A percentile compares a stretch with the other conserved stretches of the same genome.
These are phyloP conservation scores for Schizochytrium sp. DNA, from an alignment of 108 stramenopile genomes.

Conservation along the genomic window DNA sequence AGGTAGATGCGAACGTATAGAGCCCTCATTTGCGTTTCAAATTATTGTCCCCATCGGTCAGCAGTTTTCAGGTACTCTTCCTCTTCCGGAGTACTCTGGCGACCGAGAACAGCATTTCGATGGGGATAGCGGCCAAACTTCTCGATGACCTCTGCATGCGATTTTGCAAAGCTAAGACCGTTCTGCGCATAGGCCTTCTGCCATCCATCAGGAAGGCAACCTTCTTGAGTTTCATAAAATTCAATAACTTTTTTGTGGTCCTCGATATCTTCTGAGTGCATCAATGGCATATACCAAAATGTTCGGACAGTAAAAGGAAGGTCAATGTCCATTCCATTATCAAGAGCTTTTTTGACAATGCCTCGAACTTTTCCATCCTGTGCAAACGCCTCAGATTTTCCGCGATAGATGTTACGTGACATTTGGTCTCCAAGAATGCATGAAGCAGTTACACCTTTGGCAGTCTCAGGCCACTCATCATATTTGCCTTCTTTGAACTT, in stretches of 20 bases:
- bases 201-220: not conserved
- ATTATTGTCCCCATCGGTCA: constrained; percentile 8
- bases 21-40: not conserved
- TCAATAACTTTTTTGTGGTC: not conserved
- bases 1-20: too few species aligned
- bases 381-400: constrained; percentile 42
- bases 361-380: not conserved
- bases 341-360: not conserved
- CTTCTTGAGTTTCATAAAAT: constrained; percentile 4
- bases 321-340: not conserved
- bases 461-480: constrained; percentile 26
- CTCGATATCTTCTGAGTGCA: constrained; percentile 45
- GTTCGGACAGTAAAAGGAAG: not conserved
- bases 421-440: constrained; percentile 56
- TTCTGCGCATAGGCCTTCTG: not conserved
- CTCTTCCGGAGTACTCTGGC: constrained; percentile 52
- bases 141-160: constrained; percentile 44
- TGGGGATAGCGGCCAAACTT: constrained; percentile 59
- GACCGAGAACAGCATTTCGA: constrained; percentile 50
- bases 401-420: constrained; percentile 22
- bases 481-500: constrained; percentile 9
- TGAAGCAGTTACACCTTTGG: not conserved
- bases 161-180: not conserved
- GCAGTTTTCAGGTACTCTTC: constrained; percentile 42
- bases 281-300: constrained; percentile 40